Conservation (phyloP, 352 stramenopile species). For the Nothophytophthora sp. region DNA sequence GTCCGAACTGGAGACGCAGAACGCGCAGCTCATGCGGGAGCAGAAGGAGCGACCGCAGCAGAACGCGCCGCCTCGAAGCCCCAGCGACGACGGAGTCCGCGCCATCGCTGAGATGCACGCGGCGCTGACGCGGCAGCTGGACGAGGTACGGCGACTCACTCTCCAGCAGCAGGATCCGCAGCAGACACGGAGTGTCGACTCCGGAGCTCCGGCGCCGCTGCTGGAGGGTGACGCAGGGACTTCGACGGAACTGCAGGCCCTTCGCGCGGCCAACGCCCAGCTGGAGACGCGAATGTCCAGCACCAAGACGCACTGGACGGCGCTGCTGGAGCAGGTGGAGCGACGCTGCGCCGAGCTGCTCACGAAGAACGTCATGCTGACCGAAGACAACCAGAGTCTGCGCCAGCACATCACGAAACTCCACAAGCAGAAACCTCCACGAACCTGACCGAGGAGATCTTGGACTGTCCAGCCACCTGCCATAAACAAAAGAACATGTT, state of each 20-base stretch:
- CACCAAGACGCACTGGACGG: slow-evolving; percentile 45
- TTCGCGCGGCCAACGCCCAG: slow-evolving; percentile 32
- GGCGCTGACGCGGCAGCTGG: slow-evolving; percentile 37
- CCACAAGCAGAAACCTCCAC: slow-evolving; percentile 2
- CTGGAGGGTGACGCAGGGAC: not conserved
- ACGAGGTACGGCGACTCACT: slow-evolving; percentile 42
- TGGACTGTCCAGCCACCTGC: too few relatives aligned
- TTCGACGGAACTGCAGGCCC: slow-evolving; percentile 7
- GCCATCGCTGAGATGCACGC: slow-evolving; percentile 43
- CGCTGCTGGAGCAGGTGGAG: slow-evolving; percentile 52
- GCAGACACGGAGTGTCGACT: not conserved
- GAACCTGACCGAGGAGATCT: slow-evolving; percentile 7
- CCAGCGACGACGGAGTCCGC: slow-evolving; percentile 7
- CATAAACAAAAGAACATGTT: too few relatives aligned
- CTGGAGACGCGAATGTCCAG: slow-evolving; percentile 37
- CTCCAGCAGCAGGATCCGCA: slow-evolving; percentile 15
- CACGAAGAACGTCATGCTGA: slow-evolving; percentile 77
- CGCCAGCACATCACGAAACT: slow-evolving; percentile 34
- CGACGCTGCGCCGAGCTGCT: slow-evolving; percentile 56
- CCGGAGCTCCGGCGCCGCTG: not conserved
- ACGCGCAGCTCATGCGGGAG: slow-evolving; percentile 4
- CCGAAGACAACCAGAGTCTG: slow-evolving; percentile 58
- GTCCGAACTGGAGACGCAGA: slow-evolving; percentile 19
- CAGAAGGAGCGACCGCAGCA: slow-evolving; percentile 5
- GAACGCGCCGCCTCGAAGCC: not conserved